Conservation (phyloP, 805 yeast genomes). For the Candida cerambycidarum region DNA sequence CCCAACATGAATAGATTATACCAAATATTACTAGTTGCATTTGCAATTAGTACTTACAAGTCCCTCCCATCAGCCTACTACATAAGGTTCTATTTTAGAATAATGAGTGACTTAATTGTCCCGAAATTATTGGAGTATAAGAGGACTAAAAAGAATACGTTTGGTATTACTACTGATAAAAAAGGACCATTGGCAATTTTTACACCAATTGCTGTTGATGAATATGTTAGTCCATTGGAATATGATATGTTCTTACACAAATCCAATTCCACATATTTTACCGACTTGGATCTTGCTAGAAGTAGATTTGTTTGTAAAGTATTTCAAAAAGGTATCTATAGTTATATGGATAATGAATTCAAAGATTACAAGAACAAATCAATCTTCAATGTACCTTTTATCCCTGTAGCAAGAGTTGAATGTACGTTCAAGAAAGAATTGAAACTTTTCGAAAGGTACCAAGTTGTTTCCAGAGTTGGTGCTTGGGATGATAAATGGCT, state of each 20-base stretch:
- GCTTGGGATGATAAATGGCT: constrained; percentile 92
- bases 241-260: constrained; percentile 87
- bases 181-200: constrained; percentile 37
- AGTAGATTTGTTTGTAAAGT: constrained; percentile 56
- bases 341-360: constrained; percentile 39
- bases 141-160: constrained; percentile 27
- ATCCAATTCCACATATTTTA: constrained; percentile 80
- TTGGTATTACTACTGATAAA: constrained; percentile 26
- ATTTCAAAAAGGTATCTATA: constrained; percentile 56
- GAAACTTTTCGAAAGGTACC: constrained; percentile 59
- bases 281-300: constrained; percentile 79
- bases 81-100: constrained; percentile 56
- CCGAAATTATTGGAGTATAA: constrained; percentile 27
- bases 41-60: constrained; percentile 51
- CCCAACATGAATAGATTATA: constrained; percentile 1
- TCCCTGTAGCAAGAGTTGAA: constrained; percentile 76
- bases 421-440: constrained; percentile 72
- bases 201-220: constrained; percentile 39
- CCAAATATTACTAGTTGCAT: constrained; percentile 5
- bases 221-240: constrained; percentile 74
- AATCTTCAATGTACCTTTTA: constrained; percentile 49
- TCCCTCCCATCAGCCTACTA: constrained; percentile 67
- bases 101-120: constrained; percentile 41
- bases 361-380: constrained; percentile 30
- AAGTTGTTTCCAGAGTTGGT: constrained; percentile 56